Evolutionary conservation across 2,329 filamentous ascomycete species (phyloP).

Genomic region (Cercospora sp.): DNA sequence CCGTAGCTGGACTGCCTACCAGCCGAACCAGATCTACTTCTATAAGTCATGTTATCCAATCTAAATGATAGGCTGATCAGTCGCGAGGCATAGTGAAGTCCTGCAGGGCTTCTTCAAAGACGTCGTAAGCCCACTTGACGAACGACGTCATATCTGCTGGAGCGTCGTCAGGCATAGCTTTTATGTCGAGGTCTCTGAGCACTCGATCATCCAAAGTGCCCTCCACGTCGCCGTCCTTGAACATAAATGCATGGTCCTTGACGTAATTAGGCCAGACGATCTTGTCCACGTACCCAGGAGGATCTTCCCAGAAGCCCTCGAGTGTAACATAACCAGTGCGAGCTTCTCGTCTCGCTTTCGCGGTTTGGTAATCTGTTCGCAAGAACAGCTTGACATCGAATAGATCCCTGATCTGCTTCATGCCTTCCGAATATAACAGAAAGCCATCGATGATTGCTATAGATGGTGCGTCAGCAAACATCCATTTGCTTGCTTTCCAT

Average conservation of each 20-base stretch:
- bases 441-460: constrained; percentile 86
- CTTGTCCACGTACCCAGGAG: constrained; percentile 88
- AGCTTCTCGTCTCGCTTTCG: constrained; percentile 65
- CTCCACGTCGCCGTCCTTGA: constrained; percentile 67
- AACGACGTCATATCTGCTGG: constrained; percentile 38
- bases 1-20: background rate
- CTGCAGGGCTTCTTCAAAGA: constrained; percentile 30
- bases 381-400: constrained; percentile 80
- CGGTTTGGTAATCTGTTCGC: constrained; percentile 63
- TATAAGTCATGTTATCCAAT: background rate
- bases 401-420: constrained; percentile 54
- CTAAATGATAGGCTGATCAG: background rate
- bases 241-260: constrained; percentile 76
- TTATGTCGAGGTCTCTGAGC: constrained; percentile 32
- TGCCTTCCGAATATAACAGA: constrained; percentile 69
- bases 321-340: constrained; percentile 74
- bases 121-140: constrained; percentile 42
- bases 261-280: constrained; percentile 97
- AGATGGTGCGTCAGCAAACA: constrained; percentile 32
- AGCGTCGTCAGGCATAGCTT: constrained; percentile 34
- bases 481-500: constrained; percentile 32
- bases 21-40: background rate
- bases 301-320: constrained; percentile 92
- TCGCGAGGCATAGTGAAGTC: constrained; percentile 19
- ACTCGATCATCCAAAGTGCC: constrained; percentile 53